phyloP scores from a whole-genome alignment of 2,329 filamentous ascomycete genomes.

The Alternaria incomplexa region DNA sequence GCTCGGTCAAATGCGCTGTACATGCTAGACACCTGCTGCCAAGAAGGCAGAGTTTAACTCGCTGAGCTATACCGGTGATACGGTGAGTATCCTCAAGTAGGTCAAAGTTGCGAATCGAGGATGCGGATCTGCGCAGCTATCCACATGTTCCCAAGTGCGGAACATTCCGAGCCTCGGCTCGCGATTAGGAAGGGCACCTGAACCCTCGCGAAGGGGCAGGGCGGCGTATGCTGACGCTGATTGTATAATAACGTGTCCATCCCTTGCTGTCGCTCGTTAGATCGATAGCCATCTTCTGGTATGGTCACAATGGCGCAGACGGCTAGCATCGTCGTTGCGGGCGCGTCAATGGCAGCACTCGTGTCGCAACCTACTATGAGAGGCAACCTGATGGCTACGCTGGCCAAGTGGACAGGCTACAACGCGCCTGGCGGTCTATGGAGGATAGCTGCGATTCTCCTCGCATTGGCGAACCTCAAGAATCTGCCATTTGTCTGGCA shows the following conservation, averaged over 20 bases:
- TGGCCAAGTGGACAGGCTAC: constrained; percentile 36
- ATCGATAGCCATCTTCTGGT: neutral
- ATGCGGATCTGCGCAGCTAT: neutral
- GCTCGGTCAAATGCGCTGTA: neutral
- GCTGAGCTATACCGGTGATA: neutral
- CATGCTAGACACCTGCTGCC: neutral
- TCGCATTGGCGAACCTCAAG: constrained; percentile 68
- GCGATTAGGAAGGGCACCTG: neutral
- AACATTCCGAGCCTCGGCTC: constrained; percentile 10
- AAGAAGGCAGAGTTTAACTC: neutral
- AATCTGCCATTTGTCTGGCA: constrained; percentile 78
- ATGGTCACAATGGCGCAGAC: constrained; percentile 28
- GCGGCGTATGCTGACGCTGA: neutral
- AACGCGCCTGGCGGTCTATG: constrained; percentile 42
- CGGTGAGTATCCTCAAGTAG: neutral
- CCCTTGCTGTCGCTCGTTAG: neutral
- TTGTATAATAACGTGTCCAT: neutral
- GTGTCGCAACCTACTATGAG: constrained; percentile 29
- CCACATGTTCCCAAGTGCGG: neutral
- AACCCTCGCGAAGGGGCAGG: neutral
- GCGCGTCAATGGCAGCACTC: constrained; percentile 31
- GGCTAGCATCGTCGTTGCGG: constrained; percentile 25
- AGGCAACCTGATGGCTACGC: constrained; percentile 14
- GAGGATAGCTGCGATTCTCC: constrained; percentile 42
- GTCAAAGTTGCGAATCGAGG: neutral